Conservation (phyloP, 1,284 basidiomycete species). For the Sporisorium exsertum region DNA sequence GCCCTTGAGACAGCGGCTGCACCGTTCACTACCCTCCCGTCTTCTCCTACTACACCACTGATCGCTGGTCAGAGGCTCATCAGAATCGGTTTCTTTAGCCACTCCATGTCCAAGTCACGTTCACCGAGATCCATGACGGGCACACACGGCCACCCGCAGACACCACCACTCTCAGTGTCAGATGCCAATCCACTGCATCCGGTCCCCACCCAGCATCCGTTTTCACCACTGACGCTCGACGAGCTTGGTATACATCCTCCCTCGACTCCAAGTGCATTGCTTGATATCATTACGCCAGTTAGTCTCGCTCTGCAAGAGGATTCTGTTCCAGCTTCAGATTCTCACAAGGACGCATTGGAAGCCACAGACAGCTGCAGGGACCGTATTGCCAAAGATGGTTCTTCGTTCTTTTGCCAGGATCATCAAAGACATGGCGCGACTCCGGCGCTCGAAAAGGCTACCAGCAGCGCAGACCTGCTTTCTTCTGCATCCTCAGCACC, state of each 20-base stretch:
- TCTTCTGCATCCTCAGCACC: neutral
- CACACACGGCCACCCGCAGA: slow-evolving; percentile 1
- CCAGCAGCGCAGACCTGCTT: neutral
- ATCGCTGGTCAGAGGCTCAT: neutral
- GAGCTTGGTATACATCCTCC: slow-evolving; percentile 34
- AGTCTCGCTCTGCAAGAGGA: slow-evolving; percentile 1
- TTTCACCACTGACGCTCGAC: slow-evolving; percentile 33
- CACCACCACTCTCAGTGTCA: slow-evolving; percentile 2
- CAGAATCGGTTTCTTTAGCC: neutral
- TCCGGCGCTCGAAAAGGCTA: neutral
- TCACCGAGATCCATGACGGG: neutral
- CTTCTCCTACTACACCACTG: neutral
- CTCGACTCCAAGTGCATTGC: slow-evolving; percentile 26
- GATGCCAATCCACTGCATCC: neutral
- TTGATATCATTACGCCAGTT: slow-evolving; percentile 24
- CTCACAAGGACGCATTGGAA: neutral
- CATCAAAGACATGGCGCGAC: neutral
- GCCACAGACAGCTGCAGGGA: neutral
- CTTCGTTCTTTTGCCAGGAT: neutral
- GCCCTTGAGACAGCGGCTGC: neutral
- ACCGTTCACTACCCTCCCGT: neutral
- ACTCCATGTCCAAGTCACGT: neutral
- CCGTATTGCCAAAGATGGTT: neutral
- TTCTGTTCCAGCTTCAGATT: neutral
- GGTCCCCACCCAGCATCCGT: neutral